These are phyloP conservation scores for Botrytis aclada DNA, from an alignment of 2,329 filamentous ascomycete species.

Conservation along the genomic window DNA sequence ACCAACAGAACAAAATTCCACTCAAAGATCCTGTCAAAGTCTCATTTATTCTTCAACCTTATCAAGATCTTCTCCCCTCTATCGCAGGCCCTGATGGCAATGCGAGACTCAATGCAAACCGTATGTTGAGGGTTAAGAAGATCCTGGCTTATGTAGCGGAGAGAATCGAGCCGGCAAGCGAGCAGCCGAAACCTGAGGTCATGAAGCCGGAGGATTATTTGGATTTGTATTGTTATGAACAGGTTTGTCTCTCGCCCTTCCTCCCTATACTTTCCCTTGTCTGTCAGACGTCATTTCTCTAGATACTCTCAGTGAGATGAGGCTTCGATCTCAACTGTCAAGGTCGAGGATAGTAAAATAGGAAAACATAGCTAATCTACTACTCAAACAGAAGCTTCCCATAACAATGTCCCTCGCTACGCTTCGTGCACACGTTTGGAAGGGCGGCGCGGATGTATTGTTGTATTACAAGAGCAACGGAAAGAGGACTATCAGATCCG, in stretches of 20 bases:
- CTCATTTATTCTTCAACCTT: slow-evolving; percentile 87
- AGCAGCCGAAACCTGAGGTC: slow-evolving; percentile 55
- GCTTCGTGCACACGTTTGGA: slow-evolving; percentile 88
- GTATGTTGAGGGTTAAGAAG: slow-evolving; percentile 94
- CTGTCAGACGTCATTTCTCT: neutral
- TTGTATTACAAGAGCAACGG: slow-evolving; percentile 91
- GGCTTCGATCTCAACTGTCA: neutral
- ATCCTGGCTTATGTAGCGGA: slow-evolving; percentile 90
- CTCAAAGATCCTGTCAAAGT: slow-evolving; percentile 93
- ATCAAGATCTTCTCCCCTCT: slow-evolving; percentile 68
- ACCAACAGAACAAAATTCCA: slow-evolving; percentile 69
- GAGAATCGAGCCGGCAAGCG: slow-evolving; percentile 71
- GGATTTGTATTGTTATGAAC: slow-evolving; percentile 90
- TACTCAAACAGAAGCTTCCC: slow-evolving; percentile 49
- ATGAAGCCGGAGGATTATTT: slow-evolving; percentile 88
- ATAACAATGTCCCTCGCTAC: slow-evolving; percentile 91
- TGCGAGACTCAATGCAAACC: slow-evolving; percentile 90
- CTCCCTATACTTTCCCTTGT: neutral
- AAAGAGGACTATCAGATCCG: slow-evolving; percentile 41
- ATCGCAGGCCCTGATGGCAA: slow-evolving; percentile 75
- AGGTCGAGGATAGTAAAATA: neutral
- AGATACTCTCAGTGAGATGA: neutral
- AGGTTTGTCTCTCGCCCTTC: slow-evolving; percentile 53
- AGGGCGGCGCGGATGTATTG: slow-evolving; percentile 87
- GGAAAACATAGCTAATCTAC: neutral